Evolutionary conservation across 768 basidiomycete species (phyloP), one percentile per base, ranked within the genome.

Genomic region (Cystobasidium ongulense): DNA sequence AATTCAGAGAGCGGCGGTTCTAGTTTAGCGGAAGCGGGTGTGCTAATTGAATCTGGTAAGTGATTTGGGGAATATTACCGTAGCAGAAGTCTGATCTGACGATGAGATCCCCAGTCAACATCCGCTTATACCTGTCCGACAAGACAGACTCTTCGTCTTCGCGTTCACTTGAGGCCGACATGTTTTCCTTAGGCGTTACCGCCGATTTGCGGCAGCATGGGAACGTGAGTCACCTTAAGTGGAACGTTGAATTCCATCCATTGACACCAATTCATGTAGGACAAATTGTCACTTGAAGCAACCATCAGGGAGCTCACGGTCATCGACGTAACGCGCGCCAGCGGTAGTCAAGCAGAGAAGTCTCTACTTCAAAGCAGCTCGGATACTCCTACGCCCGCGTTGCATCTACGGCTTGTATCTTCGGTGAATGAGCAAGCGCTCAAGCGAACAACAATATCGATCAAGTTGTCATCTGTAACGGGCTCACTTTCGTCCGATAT

Each of bases 401-500:
- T 81, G 35, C 38, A 75, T 0, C 80, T 89, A 21, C 84, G 86
- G n/a, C 87, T 92, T 78, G 84, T 84, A 11, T 92, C 92, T 0
- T 78, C 87, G 1, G 81, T 21, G 3, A 50, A 11, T 11, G 46
- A 50, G n/a, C 7, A 50, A 39, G 39, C 39, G 18, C 46, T 86
- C n/a, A 94, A 95, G 82, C 90, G 92, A 80, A 91, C 90, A 0
- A 85, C 85, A 68, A 80, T 95, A 75, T 87, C 86, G 74, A 74
- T 90, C 21, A 85, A 85, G 10, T 77, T 90, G 18, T 85, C 83
- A 73, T 88, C 87, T 23, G 86, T 90, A 74, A 89, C 87, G 0
- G 85, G 85, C 76, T 86, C 85, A 72, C 76, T 88, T 1, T 84
- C 84, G 29, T 85, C 90, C 3, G 87, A 92, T 77, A 75, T 88